Evolutionary conservation across 768 basidiomycete genomes (phyloP), one percentile per base, ranked within the genome.

Genomic region (Mycena sanguinolenta): DNA sequence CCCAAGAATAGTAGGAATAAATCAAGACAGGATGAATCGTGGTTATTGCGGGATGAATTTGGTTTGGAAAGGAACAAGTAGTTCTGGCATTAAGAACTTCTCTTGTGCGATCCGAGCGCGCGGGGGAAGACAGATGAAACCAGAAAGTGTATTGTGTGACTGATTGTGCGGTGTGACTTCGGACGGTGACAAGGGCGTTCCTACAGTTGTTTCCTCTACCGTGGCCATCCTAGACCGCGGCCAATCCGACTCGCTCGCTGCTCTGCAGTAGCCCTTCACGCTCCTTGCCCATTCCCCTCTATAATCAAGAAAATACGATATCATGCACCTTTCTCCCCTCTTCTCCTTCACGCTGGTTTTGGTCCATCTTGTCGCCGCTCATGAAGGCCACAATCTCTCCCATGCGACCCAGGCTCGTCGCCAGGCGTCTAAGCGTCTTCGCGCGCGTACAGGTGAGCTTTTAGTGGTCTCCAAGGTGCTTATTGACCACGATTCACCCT

Each of bases 371-470:
- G 74, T 72, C 63, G 62, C 62, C 44, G 58, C 59, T 39, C 64
- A 53, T 57, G 61, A 71, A 74, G 58, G 74, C 76, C 69, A 65
- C 73, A 70, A 67, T 71, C 60, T 59, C 68, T 65, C 58, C 61
- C 54, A 42, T 34, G 58, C n/a, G n/a, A n/a, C n/a, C n/a, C n/a
- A n/a, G n/a, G n/a, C 65, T 52, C 63, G 58, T 63, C 55, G 54
- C 12, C 19, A 27, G 7, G 32, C 28, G 28, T 28, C 54, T 23
- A 57, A 42, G 49, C 53, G 19, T 12, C 23, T 32, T 1, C 34
- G 58, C 3, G 46, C 19, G 12, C 32, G 58, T 10, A 8, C 9
- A 3, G 65, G 65, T 67, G 36, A 39, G 65, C 59, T 8, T 42
- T 10, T 2, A 9, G 32, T 13, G 30, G 39, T 30, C 23, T 13